A percentile compares a stretch with the other conserved stretches of the same genome.
Conservation (phyloP, 805 yeast species). For the Pichia exigua region DNA sequence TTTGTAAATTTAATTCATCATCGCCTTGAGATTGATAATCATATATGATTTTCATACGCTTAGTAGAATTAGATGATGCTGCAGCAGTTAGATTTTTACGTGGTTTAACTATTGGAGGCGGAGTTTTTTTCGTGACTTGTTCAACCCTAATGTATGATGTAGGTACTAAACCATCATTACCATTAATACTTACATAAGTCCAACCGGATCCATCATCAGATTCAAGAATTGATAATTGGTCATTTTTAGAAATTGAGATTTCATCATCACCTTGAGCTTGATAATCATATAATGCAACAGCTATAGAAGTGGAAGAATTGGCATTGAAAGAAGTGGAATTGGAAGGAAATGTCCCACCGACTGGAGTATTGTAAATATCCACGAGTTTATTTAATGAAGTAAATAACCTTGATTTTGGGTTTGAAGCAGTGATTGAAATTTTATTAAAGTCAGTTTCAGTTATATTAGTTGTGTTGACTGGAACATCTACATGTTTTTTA, state of each 20-base stretch:
- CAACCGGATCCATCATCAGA: conserved; percentile 91
- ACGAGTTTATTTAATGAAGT: conserved; percentile 13
- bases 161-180: conserved; percentile 73
- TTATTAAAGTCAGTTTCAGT: conserved; percentile 20
- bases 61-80: conserved; percentile 6
- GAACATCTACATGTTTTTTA: conserved; percentile 4
- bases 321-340: neutral
- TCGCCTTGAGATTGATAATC: conserved; percentile 72
- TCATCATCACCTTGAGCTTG: conserved; percentile 72
- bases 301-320: conserved; percentile 6
- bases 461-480: conserved; percentile 9
- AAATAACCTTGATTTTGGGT: conserved; percentile 22
- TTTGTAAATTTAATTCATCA: conserved; percentile 64
- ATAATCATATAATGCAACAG: conserved; percentile 57
- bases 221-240: conserved; percentile 46
- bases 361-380: conserved; percentile 12
- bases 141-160: conserved; percentile 59
- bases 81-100: conserved; percentile 62
- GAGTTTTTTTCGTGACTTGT: conserved; percentile 35
- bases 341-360: neutral
- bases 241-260: conserved; percentile 52
- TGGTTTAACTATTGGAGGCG: conserved; percentile 64
- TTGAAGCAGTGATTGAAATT: conserved; percentile 16
- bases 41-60: conserved; percentile 61
- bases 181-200: conserved; percentile 52